Percentiles rank a stretch among this genome's conserved stretches.
These are phyloP conservation scores for Smallanthus sonchifolius DNA, from an alignment of 129 eudicot species.

Conservation along the genomic window DNA sequence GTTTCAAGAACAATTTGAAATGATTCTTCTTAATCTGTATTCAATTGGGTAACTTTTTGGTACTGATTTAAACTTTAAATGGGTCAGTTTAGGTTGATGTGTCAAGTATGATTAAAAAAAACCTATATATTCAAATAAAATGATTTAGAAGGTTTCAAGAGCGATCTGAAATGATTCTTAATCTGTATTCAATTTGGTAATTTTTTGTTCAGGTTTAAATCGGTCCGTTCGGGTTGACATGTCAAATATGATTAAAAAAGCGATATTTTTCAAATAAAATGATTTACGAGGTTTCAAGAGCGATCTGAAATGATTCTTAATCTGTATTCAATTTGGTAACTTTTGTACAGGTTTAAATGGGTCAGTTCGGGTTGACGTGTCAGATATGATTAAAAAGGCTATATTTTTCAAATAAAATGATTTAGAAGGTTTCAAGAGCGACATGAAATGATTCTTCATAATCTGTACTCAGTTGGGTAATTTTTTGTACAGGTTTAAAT, in stretches of 20 bases:
- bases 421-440: too few species aligned
- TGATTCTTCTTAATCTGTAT: background rate
- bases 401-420: too few species aligned
- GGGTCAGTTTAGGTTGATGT: too few species aligned
- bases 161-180: too few species aligned
- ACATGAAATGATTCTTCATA: too few species aligned
- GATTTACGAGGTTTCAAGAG: background rate
- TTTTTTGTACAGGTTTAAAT: background rate
- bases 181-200: background rate
- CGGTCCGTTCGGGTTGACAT: background rate
- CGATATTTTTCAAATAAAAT: too few species aligned
- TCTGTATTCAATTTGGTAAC: background rate
- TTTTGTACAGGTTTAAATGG: too few species aligned
- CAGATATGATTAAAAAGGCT: too few species aligned
- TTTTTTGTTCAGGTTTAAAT: background rate
- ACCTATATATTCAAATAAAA: too few species aligned
- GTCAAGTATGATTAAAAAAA: too few species aligned
- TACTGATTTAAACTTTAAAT: background rate
- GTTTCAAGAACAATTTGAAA: background rate
- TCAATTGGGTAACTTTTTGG: background rate
- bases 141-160: too few species aligned
- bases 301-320: background rate
- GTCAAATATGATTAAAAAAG: slow-evolving; percentile 1
- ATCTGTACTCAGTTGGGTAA: background rate
- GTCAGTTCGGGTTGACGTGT: too few species aligned